These are phyloP conservation scores for Rhizopogon vesiculosus DNA, from an alignment of 768 basidiomycete genomes.

Conservation along the genomic window DNA sequence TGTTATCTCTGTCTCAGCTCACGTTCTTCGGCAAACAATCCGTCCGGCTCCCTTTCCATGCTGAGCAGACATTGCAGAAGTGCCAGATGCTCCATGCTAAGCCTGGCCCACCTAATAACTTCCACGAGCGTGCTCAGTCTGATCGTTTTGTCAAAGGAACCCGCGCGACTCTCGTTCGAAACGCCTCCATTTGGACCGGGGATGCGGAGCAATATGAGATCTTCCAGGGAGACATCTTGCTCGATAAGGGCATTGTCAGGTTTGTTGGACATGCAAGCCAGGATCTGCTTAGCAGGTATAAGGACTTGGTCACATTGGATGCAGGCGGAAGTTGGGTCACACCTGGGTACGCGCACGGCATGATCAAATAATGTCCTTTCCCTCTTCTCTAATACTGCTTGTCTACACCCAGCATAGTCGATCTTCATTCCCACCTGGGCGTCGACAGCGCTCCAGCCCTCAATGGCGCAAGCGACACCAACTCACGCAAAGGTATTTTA, in stretches of 20 bases:
- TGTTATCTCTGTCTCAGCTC: constrained; percentile 16
- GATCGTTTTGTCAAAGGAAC: constrained; percentile 37
- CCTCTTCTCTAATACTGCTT: constrained; percentile 12
- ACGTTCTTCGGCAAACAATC: constrained; percentile 3
- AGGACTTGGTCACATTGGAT: constrained; percentile 51
- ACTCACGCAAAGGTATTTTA: constrained; percentile 48
- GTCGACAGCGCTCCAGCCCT: constrained; percentile 57
- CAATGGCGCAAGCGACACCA: constrained; percentile 49
- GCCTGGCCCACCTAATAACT: constrained; percentile 34
- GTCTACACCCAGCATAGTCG: constrained; percentile 38
- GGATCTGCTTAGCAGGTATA: constrained; percentile 24
- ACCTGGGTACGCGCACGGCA: constrained; percentile 46
- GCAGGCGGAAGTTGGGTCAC: constrained; percentile 67
- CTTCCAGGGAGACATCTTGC: constrained; percentile 32
- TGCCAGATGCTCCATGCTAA: constrained; percentile 29
- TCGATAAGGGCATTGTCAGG: constrained; percentile 36
- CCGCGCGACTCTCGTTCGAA: constrained; percentile 33
- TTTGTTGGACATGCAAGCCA: constrained; percentile 38
- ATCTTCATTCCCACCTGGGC: constrained; percentile 80
- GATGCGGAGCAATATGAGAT: constrained; percentile 31
- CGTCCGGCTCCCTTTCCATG: constrained; percentile 23
- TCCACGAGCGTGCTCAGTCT: constrained; percentile 28
- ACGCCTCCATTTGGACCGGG: constrained; percentile 54
- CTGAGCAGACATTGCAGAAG: constrained; percentile 24
- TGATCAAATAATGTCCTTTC: constrained; percentile 3